Evolutionary conservation across 345 rosid species (phyloP).

Genomic region (Citrus trifoliata): DNA sequence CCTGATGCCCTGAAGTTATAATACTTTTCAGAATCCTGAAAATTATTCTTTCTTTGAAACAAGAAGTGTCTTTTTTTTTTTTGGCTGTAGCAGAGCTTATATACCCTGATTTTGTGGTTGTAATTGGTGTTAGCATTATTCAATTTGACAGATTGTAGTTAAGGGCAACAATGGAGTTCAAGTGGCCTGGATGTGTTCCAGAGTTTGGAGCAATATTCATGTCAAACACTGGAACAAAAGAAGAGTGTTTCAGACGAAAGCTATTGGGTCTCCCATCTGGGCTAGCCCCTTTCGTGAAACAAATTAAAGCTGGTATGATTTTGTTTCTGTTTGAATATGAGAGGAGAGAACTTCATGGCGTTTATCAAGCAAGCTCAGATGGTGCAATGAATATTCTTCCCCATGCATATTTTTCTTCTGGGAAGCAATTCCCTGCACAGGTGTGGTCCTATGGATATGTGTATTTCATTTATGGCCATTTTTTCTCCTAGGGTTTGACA

Average conservation of each 20-base stretch:
- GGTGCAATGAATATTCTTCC: constrained; percentile 64
- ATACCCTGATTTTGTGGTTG: neutral
- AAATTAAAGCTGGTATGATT: constrained; percentile 68
- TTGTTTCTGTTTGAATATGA: constrained; percentile 68
- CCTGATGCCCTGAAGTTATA: neutral
- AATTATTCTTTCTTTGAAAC: neutral
- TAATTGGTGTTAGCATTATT: constrained; percentile 14
- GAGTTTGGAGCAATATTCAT: constrained; percentile 74
- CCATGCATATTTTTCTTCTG: constrained; percentile 44
- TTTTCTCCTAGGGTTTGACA: neutral
- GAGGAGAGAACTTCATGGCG: constrained; percentile 63
- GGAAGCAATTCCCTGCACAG: constrained; percentile 78
- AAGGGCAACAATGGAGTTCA: constrained; percentile 23
- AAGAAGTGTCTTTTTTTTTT: neutral
- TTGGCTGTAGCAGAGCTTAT: neutral
- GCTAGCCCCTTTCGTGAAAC: constrained; percentile 42
- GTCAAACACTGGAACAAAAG: constrained; percentile 41
- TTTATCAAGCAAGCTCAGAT: constrained; percentile 55
- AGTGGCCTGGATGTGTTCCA: constrained; percentile 37
- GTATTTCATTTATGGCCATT: too few species aligned
- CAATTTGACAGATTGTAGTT: constrained; percentile 29
- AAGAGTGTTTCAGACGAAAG: constrained; percentile 43
- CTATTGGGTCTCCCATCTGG: constrained; percentile 61
- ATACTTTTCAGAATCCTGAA: neutral
- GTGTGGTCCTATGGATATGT: constrained; percentile 23